Evolutionary conservation across 306 rosid species (phyloP).

Genomic region (Cicer pinnatifidum): DNA sequence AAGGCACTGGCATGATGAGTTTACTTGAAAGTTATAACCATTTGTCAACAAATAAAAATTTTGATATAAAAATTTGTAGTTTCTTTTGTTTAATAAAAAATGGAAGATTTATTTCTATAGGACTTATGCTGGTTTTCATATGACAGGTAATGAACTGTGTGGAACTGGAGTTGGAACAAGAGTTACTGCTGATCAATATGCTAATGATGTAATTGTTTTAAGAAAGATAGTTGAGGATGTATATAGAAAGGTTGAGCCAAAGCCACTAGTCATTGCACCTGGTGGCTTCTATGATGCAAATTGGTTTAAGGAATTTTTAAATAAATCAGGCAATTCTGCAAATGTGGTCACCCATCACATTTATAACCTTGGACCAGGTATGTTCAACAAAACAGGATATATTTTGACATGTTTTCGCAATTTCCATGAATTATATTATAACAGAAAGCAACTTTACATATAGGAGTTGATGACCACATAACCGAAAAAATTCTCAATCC

Average conservation of each 20-base stretch:
- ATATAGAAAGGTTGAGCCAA: constrained; percentile 54
- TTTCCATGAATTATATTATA: constrained; percentile 22
- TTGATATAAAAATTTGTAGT: constrained; percentile 26
- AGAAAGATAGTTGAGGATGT: constrained; percentile 53
- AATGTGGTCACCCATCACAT: constrained; percentile 82
- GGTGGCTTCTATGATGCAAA: constrained; percentile 85
- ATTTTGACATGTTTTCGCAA: not conserved
- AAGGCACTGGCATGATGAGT: no score
- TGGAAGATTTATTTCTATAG: not conserved
- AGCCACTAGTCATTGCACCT: constrained; percentile 82
- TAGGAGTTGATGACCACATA: constrained; percentile 77
- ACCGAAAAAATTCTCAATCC: constrained; percentile 72
- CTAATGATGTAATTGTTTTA: constrained; percentile 61
- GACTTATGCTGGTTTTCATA: not conserved
- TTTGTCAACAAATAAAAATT: not conserved
- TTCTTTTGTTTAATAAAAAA: constrained; percentile 4
- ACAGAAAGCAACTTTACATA: constrained; percentile 32
- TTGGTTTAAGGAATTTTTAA: constrained; percentile 71
- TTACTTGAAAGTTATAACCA: not conserved
- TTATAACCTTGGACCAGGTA: constrained; percentile 94
- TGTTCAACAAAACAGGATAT: constrained; percentile 6
- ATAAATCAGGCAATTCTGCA: constrained; percentile 50
- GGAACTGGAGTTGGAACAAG: constrained; percentile 82
- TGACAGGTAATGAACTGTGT: constrained; percentile 80
- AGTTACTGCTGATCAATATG: constrained; percentile 72